Evolutionary conservation across 768 basidiomycete genomes (phyloP), one percentile per base, ranked within the genome.

Genomic region (Xerocomellus chrysenteron): DNA sequence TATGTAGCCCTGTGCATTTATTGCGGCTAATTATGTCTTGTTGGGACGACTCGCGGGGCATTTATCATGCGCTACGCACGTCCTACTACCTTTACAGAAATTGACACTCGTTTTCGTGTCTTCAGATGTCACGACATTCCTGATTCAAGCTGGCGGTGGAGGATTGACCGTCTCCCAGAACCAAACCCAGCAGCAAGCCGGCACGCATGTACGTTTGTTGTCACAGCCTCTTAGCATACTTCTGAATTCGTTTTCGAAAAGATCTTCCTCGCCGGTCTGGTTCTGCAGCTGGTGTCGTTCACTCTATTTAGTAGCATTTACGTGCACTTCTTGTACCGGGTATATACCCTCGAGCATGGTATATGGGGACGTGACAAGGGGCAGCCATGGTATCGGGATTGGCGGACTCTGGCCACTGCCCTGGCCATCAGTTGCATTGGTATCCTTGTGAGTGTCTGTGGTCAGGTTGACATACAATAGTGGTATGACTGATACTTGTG

Each of bases 1-100:
- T 26, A 7, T 46, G 12, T 49, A 85, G 83, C 87, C 88, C 5
- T 90, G 89, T 65, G 87, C 85, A 28, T 90, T 90, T 72, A 85
- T 87, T 58, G 85, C 85, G 5, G 79, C 83, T 14, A 79, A 85
- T 63, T 90, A 90, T 62, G 72, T 88, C 53, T 76, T 88, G 19
- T 78, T 90, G 1, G 85, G 86, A 11, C 80, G 80, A 13, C 68
- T 91, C 4, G 82, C 85, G 6, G 73, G 68, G 24, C 75, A 80
- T 58, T 69, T 89, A 7, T 62, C 73, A 11, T 76, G 76, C 36
- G 74, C 78, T 54, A 57, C 76, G 46, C 77, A 82, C 61, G 72
- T 88, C 24, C 63, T 82, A 28, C 67, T 90, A 21, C 71, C 74
- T 0, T 74, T 81, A 6, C 73, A 71, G 19, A 73, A 73, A 19